phyloP scores from a whole-genome alignment of 495 filamentous ascomycete species.

The Pseudevernia furfuracea region DNA sequence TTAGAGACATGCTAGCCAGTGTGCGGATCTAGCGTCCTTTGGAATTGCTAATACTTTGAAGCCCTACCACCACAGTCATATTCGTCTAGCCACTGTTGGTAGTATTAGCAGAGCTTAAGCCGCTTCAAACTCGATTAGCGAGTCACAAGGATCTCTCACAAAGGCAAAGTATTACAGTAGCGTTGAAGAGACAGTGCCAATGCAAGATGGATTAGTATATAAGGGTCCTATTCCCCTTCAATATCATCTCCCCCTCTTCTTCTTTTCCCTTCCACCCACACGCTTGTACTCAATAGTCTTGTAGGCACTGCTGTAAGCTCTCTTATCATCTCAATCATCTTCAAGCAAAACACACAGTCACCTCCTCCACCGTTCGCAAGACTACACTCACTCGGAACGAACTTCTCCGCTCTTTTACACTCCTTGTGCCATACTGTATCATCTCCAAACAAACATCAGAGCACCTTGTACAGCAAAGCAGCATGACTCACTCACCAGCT shows the following conservation, averaged over 20 bases:
- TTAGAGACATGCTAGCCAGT: neutral
- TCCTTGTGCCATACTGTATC: neutral
- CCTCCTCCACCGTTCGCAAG: neutral
- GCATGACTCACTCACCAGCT: constrained; percentile 25
- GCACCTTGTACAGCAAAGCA: constrained; percentile 1
- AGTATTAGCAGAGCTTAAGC: neutral
- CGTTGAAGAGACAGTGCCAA: neutral
- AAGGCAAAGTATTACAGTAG: neutral
- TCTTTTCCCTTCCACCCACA: constrained; percentile 1
- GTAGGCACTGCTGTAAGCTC: neutral
- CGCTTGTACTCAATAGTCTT: neutral
- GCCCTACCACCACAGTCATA: neutral
- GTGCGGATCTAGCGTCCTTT: neutral
- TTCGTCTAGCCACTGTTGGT: neutral
- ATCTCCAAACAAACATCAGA: neutral
- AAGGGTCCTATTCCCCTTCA: neutral
- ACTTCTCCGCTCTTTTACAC: neutral
- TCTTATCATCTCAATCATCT: neutral
- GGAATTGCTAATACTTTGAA: neutral
- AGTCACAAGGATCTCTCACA: neutral
- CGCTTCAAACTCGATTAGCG: neutral
- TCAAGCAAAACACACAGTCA: neutral
- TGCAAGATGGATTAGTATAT: neutral
- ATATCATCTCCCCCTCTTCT: constrained; percentile 5
- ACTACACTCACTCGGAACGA: neutral